Conservation (phyloP, 164 flowering plant species). For the Piper betle region DNA sequence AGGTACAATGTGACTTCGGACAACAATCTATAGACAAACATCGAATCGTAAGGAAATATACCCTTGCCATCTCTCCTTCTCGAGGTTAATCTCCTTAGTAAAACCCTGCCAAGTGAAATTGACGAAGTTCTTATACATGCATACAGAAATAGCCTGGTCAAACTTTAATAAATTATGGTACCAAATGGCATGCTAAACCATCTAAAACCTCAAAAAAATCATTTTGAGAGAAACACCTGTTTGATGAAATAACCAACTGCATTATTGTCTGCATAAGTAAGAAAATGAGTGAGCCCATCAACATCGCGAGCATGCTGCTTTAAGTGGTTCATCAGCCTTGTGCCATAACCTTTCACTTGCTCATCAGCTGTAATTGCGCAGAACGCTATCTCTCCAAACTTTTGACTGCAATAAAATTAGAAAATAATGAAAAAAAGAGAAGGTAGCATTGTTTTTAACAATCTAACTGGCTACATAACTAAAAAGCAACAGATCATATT, state of each 20-base stretch:
- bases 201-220: slow-evolving; percentile 2
- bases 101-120: slow-evolving; percentile 49
- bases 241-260: slow-evolving; percentile 95
- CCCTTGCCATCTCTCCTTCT: slow-evolving; percentile 97
- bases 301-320: slow-evolving; percentile 97
- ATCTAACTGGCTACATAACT: not conserved
- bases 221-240: slow-evolving; percentile 38
- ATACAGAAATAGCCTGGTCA: not conserved
- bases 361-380: slow-evolving; percentile 97
- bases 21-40: not conserved
- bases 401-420: slow-evolving; percentile 39
- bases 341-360: slow-evolving; percentile 99
- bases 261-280: slow-evolving; percentile 97
- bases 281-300: slow-evolving; percentile 91
- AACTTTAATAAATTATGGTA: not conserved
- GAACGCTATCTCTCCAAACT: slow-evolving; percentile 97
- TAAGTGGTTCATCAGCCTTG: slow-evolving; percentile 94
- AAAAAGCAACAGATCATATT: not conserved
- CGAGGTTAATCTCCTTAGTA: slow-evolving; percentile 85
- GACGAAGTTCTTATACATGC: not conserved
- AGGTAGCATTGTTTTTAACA: not conserved
- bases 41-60: slow-evolving; percentile 16
- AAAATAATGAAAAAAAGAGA: not conserved
- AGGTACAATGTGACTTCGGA: no score
- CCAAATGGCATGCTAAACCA: not conserved